phyloP scores from a whole-genome alignment of 2,329 filamentous ascomycete species.

The Apiospora pterosperma region DNA sequence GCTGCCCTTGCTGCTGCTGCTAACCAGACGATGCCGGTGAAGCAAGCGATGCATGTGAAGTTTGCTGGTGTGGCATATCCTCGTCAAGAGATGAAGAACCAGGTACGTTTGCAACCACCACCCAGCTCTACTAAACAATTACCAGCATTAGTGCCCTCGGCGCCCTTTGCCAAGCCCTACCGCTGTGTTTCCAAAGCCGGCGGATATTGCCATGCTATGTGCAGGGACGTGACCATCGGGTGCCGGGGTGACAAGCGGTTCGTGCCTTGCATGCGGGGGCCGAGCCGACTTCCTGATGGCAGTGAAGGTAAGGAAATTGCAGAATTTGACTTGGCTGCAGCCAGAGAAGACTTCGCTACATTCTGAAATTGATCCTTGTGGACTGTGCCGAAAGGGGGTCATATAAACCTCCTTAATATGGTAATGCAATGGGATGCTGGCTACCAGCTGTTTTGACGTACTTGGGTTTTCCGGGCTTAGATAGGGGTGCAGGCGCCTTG shows the following conservation, averaged over 20 bases:
- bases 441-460: too few species aligned
- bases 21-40: neutral
- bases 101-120: too few species aligned
- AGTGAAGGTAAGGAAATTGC: neutral
- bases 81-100: too few species aligned
- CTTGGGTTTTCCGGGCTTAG: too few species aligned
- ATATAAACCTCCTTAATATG: too few species aligned
- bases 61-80: too few species aligned
- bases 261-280: neutral
- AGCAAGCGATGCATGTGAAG: too few species aligned
- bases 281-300: neutral
- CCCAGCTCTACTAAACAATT: too few species aligned
- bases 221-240: neutral
- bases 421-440: too few species aligned
- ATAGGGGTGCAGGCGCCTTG: neutral
- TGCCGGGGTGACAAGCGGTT: neutral
- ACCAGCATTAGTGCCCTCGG: too few species aligned
- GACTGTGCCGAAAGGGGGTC: neutral
- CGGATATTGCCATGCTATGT: neutral
- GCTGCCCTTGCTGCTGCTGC: neutral
- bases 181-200: neutral
- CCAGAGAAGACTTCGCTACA: neutral
- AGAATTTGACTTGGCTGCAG: neutral
- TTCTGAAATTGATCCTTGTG: neutral
- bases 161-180: neutral